Evolutionary conservation across 2,329 filamentous ascomycete species (phyloP), one percentile per base, ranked within the genome.

Genomic region (Alternaria sp.): DNA sequence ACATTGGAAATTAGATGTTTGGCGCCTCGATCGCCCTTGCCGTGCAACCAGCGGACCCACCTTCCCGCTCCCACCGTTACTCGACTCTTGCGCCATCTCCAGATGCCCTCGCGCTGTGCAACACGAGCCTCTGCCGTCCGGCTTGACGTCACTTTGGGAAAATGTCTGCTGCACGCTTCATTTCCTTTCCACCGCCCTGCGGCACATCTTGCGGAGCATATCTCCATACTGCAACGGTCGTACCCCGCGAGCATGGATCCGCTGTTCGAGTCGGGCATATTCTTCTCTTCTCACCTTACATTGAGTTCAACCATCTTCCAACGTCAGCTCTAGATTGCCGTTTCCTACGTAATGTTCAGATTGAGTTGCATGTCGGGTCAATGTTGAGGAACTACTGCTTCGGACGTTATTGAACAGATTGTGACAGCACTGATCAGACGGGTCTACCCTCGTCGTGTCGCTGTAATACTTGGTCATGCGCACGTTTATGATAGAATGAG

Each of bases 1-100:
- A 65, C 61, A 41, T 73, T 74, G 73, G 75, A 76, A 65, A 78
- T 76, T 74, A 69, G 26, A 43, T 56, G 30, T 41, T 41, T 43
- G 58, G 55, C 20, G 54, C 61, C 73, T 71, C 54, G 62, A 65
- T 69, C 68, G 62, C 66, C 65, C 67, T 72, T 69, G 65, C 69
- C 70, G 66, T 65, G 60, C 69, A 57, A 66, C 62, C 49, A 59
- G 45, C 60, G 62, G 68, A 55, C 61, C 68, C 62, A 67, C 66
- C 58, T 59, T 59, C 64, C 58, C 53, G 30, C 45, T 56, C 23
- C 37, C 51, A 56, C 58, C 37, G 63, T 66, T 66, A 55, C 65
- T 61, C 58, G 28, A 67, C 33, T 56, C 37, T 64, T 64, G 56
- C 61, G 57, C 61, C 43, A 59, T 62, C 55, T 49, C 49, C 50